Evolutionary conservation across 2,329 filamentous ascomycete genomes (phyloP), one percentile per base, ranked within the genome.

Genomic region (Hypoxylon sp.): DNA sequence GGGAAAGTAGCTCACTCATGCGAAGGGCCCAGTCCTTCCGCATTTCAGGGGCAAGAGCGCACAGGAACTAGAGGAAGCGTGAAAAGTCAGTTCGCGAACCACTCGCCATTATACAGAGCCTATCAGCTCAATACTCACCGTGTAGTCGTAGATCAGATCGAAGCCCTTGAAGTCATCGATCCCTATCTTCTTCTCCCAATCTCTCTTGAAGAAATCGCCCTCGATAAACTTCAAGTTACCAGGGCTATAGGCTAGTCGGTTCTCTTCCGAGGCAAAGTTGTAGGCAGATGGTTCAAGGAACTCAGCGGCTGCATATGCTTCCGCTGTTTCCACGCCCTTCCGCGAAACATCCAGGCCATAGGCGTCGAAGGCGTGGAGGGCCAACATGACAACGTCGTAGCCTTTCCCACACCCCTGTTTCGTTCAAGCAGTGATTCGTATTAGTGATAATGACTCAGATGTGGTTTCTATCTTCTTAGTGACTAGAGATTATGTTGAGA

Each of bases 351-450:
- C 63, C 3, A 65, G 19, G 16, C 63, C 63, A n/a, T 61, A 61
- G 19, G 54, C 58, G 8, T 65, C 32, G 12, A 65, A 54, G 14
- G 57, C 63, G 3, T 65, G 63, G 5, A 65, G 48, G 9, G 63
- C 63, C 51, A 65, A 30, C 63, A 65, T 65, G 14, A 43, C 53
- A 21, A 62, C 63, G 21, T 65, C 63, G 11, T 65, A 62, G 25
- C 63, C 63, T 32, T 58, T 65, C 7, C 63, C 58, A 5, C 63
- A 65, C 8, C 53, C 63, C 63, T 65, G 14, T 41, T 25, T 11
- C 25, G 16, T 5, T 51, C 6, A 9, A 19, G n/a, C n/a, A n/a
- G 16, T 11, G 6, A 37, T 37, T 41, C 3, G 16, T 21, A 16
- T 41, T 3, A 21, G 2, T 19, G 16, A 41, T 19, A 2, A 2